These are phyloP conservation scores for Oemleria cerasiformis DNA, from an alignment of 306 rosid genomes.

Conservation along the genomic window DNA sequence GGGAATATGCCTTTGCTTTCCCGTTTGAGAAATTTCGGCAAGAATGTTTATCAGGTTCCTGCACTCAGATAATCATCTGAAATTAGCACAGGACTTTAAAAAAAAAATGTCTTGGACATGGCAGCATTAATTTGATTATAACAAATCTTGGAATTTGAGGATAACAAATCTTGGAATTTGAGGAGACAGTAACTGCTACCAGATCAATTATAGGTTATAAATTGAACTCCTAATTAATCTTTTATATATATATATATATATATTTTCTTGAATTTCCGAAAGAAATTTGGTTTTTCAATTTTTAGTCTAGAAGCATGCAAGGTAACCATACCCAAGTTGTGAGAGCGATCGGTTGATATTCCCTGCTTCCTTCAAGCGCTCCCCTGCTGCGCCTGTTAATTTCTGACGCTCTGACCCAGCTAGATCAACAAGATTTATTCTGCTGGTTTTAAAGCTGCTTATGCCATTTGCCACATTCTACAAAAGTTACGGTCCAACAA, in stretches of 20 bases:
- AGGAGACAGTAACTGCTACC: background rate
- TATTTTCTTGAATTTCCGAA: too few relatives aligned
- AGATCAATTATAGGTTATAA: too few relatives aligned
- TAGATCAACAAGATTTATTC: slow-evolving; percentile 96
- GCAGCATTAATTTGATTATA: background rate
- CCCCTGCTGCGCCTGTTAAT: slow-evolving; percentile 93
- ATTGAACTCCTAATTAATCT: too few relatives aligned
- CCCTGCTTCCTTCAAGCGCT: slow-evolving; percentile 97
- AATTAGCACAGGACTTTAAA: slow-evolving; percentile 14
- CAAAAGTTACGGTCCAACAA: slow-evolving; percentile 33
- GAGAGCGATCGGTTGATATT: slow-evolving; percentile 97
- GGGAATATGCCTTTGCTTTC: slow-evolving; percentile 97
- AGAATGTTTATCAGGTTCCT: slow-evolving; percentile 98
- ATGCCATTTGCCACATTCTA: slow-evolving; percentile 74
- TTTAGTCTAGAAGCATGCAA: background rate
- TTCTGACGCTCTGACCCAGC: slow-evolving; percentile 99
- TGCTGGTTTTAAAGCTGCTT: slow-evolving; percentile 90
- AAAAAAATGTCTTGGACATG: background rate
- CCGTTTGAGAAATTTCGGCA: slow-evolving; percentile 97
- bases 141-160: background rate
- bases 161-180: background rate
- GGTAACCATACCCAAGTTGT: slow-evolving; percentile 85
- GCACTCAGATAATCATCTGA: slow-evolving; percentile 35
- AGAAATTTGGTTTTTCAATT: too few relatives aligned
- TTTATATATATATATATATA: too few relatives aligned